These are phyloP conservation scores for Nakazawaea sp. DNA, from an alignment of 805 yeast genomes.

Conservation along the genomic window DNA sequence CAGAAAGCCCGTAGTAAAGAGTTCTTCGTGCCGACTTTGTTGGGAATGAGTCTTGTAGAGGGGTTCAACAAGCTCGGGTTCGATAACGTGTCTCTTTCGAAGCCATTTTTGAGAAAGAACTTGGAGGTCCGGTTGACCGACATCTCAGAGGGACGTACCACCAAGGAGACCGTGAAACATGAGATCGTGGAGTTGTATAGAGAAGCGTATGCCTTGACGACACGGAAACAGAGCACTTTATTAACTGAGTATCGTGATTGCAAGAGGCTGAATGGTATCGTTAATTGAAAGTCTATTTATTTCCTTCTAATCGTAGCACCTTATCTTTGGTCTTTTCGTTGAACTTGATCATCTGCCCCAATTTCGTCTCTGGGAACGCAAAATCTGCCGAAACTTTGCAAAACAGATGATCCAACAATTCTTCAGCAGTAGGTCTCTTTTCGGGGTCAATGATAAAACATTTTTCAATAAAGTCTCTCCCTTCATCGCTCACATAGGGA, in stretches of 20 bases:
- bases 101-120: conserved; percentile 78
- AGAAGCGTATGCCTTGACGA: conserved; percentile 50
- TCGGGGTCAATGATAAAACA: conserved; percentile 79
- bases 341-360: conserved; percentile 45
- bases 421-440: conserved; percentile 74
- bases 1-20: conserved; percentile 25
- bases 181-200: conserved; percentile 52
- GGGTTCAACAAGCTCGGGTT: conserved; percentile 80
- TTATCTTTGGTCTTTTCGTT: conserved; percentile 20
- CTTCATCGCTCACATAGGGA: conserved; percentile 54
- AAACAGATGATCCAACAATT: conserved; percentile 81
- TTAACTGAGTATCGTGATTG: conserved; percentile 25
- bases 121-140: conserved; percentile 61
- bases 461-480: conserved; percentile 64
- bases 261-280: not conserved
- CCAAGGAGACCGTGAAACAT: conserved; percentile 45
- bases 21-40: conserved; percentile 64
- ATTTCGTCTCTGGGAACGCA: conserved; percentile 44
- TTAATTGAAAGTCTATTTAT: not conserved
- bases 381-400: conserved; percentile 34
- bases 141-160: conserved; percentile 59
- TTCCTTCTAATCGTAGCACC: conserved; percentile 5
- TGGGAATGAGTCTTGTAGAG: conserved; percentile 83
- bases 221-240: conserved; percentile 31
- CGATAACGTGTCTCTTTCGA: conserved; percentile 67